phyloP scores from a whole-genome alignment of 2,329 filamentous ascomycete species.

The Cryphonectria nitschkei region DNA sequence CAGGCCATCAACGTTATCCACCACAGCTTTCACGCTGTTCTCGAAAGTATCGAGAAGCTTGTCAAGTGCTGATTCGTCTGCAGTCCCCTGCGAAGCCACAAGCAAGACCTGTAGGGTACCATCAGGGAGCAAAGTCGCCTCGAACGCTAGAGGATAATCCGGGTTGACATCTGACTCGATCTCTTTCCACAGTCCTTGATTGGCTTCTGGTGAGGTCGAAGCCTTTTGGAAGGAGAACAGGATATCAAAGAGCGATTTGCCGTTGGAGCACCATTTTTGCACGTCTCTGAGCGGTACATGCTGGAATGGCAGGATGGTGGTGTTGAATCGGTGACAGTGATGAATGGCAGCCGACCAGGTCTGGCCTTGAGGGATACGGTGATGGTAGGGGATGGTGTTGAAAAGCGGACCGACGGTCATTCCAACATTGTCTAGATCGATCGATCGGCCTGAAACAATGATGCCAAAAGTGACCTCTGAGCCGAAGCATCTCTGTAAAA shows the following conservation, averaged over 20 bases:
- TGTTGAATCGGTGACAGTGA: conserved; percentile 72
- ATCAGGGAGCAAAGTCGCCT: conserved; percentile 60
- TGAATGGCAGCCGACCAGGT: conserved; percentile 65
- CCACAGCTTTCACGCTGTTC: conserved; percentile 35
- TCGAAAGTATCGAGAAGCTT: conserved; percentile 47
- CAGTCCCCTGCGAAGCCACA: conserved; percentile 55
- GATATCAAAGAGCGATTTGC: conserved; percentile 71
- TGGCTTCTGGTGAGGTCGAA: conserved; percentile 34
- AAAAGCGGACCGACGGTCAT: conserved; percentile 80
- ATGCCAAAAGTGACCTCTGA: conserved; percentile 66
- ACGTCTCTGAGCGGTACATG: conserved; percentile 79
- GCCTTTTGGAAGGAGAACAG: conserved; percentile 80
- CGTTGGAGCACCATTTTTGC: conserved; percentile 73
- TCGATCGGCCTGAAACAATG: conserved; percentile 76
- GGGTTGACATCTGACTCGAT: conserved; percentile 52
- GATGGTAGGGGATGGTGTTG: conserved; percentile 80
- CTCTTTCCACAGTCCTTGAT: conserved; percentile 55
- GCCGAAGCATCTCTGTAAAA: conserved; percentile 57
- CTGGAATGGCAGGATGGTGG: conserved; percentile 70
- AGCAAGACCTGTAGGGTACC: conserved; percentile 59
- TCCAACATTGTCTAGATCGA: conserved; percentile 69
- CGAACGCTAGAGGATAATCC: conserved; percentile 79
- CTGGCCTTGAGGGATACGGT: conserved; percentile 46
- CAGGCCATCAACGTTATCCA: conserved; percentile 19
- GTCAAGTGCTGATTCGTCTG: conserved; percentile 38